A percentile compares a stretch with the other conserved stretches of the same genome.
Evolutionary conservation across 306 rosid genomes (phyloP).

Genomic region (Rosa chinensis): DNA sequence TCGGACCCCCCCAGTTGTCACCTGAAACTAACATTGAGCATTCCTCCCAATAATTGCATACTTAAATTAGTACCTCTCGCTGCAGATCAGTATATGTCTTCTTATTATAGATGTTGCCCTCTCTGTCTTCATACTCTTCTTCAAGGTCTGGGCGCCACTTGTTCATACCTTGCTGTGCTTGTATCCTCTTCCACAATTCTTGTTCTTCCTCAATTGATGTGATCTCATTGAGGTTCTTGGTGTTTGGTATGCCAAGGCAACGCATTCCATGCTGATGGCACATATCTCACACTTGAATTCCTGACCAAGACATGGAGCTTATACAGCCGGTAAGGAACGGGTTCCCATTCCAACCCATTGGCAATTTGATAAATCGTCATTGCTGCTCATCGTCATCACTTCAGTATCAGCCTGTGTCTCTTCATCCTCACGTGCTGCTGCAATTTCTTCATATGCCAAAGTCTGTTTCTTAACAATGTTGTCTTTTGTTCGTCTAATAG

Average conservation of each 20-base stretch:
- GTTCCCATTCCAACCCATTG: constrained; percentile 99
- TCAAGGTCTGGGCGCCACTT: constrained; percentile 98
- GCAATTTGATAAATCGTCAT: constrained; percentile 70
- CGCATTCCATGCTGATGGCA: constrained; percentile 98
- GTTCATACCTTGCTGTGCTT: constrained; percentile 77
- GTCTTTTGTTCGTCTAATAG: constrained; percentile 65
- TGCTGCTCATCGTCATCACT: constrained; percentile 97
- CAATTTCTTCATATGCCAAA: constrained; percentile 88
- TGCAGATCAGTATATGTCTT: constrained; percentile 73
- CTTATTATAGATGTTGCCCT: constrained; percentile 54
- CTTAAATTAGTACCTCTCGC: constrained; percentile 64
- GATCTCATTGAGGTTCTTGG: constrained; percentile 93
- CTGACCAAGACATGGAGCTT: constrained; percentile 97
- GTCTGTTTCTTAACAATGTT: constrained; percentile 57
- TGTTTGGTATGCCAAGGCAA: constrained; percentile 96
- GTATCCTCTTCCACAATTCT: constrained; percentile 91
- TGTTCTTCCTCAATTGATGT: constrained; percentile 98
- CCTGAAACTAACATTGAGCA: not conserved
- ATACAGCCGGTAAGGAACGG: constrained; percentile 96
- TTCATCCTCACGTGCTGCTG: constrained; percentile 94
- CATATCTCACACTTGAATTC: constrained; percentile 99
- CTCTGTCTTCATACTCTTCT: constrained; percentile 94
- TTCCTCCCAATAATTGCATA: not conserved
- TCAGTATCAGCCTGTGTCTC: constrained; percentile 87
- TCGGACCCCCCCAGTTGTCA: not conserved